These are phyloP conservation scores for Lactarius indigo DNA, from an alignment of 768 basidiomycete genomes.

Conservation along the genomic window DNA sequence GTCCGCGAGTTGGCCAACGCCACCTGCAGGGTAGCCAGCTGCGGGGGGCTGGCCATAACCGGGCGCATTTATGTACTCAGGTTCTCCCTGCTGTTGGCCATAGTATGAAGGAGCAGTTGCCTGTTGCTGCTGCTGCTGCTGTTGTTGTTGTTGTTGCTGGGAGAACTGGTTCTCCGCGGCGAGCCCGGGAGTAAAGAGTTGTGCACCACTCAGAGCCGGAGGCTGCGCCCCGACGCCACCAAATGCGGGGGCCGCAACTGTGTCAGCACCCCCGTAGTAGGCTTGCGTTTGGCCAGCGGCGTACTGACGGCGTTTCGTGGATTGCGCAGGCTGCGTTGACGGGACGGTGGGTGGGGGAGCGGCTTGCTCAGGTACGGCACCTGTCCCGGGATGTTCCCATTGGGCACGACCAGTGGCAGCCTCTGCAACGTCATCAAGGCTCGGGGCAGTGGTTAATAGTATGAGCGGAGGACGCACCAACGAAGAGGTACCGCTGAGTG, in stretches of 20 bases:
- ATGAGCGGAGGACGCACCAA: constrained; percentile 55
- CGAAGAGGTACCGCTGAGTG: constrained; percentile 82
- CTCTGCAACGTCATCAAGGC: constrained; percentile 48
- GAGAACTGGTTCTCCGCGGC: constrained; percentile 65
- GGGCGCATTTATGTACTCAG: constrained; percentile 45
- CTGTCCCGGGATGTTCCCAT: constrained; percentile 73
- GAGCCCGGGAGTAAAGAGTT: constrained; percentile 85
- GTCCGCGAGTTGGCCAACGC: constrained; percentile 62
- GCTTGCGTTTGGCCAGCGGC: constrained; percentile 91
- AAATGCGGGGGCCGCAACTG: constrained; percentile 41
- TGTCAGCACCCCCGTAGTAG: constrained; percentile 60
- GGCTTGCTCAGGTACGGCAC: constrained; percentile 37
- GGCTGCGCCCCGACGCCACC: constrained; percentile 43
- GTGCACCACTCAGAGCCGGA: constrained; percentile 41
- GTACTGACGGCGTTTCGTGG: constrained; percentile 82
- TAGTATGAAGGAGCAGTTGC: constrained; percentile 49
- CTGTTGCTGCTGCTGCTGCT: constrained; percentile 58
- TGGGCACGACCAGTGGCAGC: constrained; percentile 78
- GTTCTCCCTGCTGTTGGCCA: constrained; percentile 37
- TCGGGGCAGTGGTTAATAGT: constrained; percentile 9
- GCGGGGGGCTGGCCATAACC: constrained; percentile 43
- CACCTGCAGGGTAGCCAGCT: constrained; percentile 38
- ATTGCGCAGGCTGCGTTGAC: constrained; percentile 34
- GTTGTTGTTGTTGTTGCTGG: constrained; percentile 48
- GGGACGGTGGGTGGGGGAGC: constrained; percentile 45